Base-by-base conservation (phyloP, 176 grass and related monocot species). In the Musa beccarii region DNA sequence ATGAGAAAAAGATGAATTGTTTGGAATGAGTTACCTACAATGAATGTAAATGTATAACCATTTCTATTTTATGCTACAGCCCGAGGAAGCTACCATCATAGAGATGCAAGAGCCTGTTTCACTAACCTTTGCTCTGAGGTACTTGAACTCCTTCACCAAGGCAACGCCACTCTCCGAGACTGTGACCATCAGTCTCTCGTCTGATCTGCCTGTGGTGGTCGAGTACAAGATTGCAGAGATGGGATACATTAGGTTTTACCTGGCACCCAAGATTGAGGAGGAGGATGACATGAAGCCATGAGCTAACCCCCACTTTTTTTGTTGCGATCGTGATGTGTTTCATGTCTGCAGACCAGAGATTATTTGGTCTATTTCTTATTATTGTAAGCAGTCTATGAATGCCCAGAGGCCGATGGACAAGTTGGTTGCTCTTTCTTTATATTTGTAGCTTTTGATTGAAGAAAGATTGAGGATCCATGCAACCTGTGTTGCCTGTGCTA, bases 131-230 rank as follows among this genome's bases (percentile, higher is more conserved):
- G 73, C 83, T 66, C 54, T 81, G 51, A 69, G 83, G 61, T 85
- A 77, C 24, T 43, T 85, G 78, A 85, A 81, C 75, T 85, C 83
- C 55, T 85, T 85, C 83, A 85, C 83, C 21, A 85, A 85, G 75
- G 66, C 72, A 20, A 77, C 83, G 19, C 83, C 83, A 8, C 49
- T 85, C 17, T 81, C 83, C 20, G 68, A 80, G 26, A 71, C 73
- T 8, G 83, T 85, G 20, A 66, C 29, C 79, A 77, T 85, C 50
- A 81, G 78, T 49, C 78, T 85, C 55, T 85, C 83, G 5, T 63
- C 78, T n/a, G 78, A 81, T 50, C 74, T 81, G 65, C 83, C 83
- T 1, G 74, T 81, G 78, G 83, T 85, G 64, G 79, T 80, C 8
- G 79, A 80, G 69, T 80, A 80, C 55, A 80, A 80, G 69, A 73